Evolutionary conservation across 106 monocot genomes (phyloP).

Genomic region (Chionographis japonica): DNA sequence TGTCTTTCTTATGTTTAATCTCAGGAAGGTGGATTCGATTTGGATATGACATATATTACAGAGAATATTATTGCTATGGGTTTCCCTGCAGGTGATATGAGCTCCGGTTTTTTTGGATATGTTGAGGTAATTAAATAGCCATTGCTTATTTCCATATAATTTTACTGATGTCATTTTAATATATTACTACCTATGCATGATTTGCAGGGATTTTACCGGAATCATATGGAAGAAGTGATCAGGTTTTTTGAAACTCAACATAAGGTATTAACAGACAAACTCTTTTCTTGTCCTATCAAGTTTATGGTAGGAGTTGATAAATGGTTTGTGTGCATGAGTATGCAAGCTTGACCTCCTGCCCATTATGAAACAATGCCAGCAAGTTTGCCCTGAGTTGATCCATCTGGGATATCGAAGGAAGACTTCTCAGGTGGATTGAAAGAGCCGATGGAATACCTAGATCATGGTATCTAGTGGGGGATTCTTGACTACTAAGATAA

Average conservation of each 20-base stretch:
- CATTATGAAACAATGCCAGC: too few species aligned
- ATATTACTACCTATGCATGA: constrained; percentile 5
- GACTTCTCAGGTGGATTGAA: too few species aligned
- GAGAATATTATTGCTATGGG: constrained; percentile 99
- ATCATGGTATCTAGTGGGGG: too few species aligned
- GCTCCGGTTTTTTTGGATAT: constrained; percentile 98
- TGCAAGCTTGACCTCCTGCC: too few species aligned
- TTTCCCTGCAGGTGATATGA: constrained; percentile 97
- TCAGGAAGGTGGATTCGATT: constrained; percentile 98
- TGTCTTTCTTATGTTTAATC: constrained; percentile 6
- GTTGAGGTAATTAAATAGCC: constrained; percentile 61
- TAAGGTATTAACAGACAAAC: constrained; percentile 42
- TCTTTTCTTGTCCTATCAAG: background rate
- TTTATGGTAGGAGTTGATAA: background rate
- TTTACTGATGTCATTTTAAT: background rate
- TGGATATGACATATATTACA: constrained; percentile 94
- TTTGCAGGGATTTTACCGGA: constrained; percentile 87
- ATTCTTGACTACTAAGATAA: too few species aligned
- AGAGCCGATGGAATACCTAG: too few species aligned
- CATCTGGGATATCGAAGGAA: too few species aligned
- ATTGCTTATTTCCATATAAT: background rate
- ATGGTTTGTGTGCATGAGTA: background rate
- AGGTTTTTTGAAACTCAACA: constrained; percentile 95
- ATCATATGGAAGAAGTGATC: constrained; percentile 99
- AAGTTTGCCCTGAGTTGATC: too few species aligned